Conservation (phyloP, 2,329 filamentous ascomycete genomes). For the Annulohypoxylon truncatum region DNA sequence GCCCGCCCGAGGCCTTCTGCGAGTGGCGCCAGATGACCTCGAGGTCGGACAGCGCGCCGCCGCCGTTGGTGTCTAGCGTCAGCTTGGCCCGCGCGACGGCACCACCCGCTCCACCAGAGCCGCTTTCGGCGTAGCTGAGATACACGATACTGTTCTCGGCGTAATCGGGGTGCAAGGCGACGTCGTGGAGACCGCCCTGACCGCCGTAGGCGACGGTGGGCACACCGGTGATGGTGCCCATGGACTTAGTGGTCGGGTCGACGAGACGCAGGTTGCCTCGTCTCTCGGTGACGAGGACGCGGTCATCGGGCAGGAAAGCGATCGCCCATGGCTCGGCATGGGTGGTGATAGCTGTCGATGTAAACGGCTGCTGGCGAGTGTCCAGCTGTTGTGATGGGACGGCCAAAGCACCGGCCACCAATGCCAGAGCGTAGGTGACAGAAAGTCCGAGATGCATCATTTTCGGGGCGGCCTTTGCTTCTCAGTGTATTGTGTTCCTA, state of each 20-base stretch:
- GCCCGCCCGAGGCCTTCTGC: conserved; percentile 45
- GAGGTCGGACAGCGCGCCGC: conserved; percentile 47
- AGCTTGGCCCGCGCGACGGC: conserved; percentile 51
- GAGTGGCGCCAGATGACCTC: conserved; percentile 52
- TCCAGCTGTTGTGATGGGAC: conserved; percentile 46
- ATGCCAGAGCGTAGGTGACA: conserved; percentile 47
- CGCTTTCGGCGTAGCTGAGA: conserved; percentile 51
- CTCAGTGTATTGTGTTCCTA: conserved; percentile 43
- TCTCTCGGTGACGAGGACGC: conserved; percentile 51
- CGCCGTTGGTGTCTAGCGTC: conserved; percentile 46
- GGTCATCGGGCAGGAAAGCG: conserved; percentile 51
- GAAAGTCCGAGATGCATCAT: conserved; percentile 49
- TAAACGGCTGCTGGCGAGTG: conserved; percentile 48
- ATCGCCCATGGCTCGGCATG: conserved; percentile 48
- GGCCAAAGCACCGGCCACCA: conserved; percentile 46
- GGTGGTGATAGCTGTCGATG: conserved; percentile 40
- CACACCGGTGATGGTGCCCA: conserved; percentile 49
- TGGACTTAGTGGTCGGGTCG: conserved; percentile 47
- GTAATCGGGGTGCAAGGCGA: conserved; percentile 51
- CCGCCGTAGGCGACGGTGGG: conserved; percentile 50
- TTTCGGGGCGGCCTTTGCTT: conserved; percentile 41
- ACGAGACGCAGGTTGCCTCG: conserved; percentile 48
- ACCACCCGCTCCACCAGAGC: conserved; percentile 44
- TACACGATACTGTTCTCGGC: conserved; percentile 49
- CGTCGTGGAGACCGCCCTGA: conserved; percentile 51